Conservation (phyloP, 2,329 filamentous ascomycete genomes). For the Tolypocladium amazonense region DNA sequence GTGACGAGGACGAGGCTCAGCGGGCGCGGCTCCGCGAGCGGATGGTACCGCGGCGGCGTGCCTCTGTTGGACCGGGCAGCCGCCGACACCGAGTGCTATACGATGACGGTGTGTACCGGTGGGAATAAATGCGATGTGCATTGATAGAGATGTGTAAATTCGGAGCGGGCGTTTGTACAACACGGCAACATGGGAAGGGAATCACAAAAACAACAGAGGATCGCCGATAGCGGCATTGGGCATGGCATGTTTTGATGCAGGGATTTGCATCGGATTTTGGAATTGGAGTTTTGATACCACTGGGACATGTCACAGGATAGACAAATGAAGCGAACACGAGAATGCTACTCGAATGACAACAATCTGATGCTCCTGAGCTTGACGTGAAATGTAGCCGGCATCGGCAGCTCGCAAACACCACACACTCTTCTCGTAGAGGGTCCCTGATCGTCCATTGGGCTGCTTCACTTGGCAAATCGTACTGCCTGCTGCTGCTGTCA, state of each 20-base stretch:
- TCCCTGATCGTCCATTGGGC: too few species aligned
- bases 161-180: background rate
- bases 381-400: background rate
- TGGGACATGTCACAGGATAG: background rate
- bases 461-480: too few species aligned
- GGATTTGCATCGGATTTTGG: background rate
- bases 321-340: background rate
- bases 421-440: background rate
- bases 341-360: background rate
- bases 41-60: conserved; percentile 25
- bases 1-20: conserved; percentile 27
- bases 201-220: background rate
- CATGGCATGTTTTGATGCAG: background rate
- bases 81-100: conserved; percentile 24
- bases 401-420: background rate
- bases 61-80: conserved; percentile 24
- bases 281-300: background rate
- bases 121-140: conserved; percentile 19
- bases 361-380: background rate
- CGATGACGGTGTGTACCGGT: conserved; percentile 27
- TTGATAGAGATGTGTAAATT: background rate
- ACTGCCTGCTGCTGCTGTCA: background rate
- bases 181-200: background rate
- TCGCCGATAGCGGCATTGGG: background rate
- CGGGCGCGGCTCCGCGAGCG: conserved; percentile 27